These are phyloP conservation scores for Nicotiana obtusifolia DNA, from an alignment of 257 asterid species.

Conservation along the genomic window DNA sequence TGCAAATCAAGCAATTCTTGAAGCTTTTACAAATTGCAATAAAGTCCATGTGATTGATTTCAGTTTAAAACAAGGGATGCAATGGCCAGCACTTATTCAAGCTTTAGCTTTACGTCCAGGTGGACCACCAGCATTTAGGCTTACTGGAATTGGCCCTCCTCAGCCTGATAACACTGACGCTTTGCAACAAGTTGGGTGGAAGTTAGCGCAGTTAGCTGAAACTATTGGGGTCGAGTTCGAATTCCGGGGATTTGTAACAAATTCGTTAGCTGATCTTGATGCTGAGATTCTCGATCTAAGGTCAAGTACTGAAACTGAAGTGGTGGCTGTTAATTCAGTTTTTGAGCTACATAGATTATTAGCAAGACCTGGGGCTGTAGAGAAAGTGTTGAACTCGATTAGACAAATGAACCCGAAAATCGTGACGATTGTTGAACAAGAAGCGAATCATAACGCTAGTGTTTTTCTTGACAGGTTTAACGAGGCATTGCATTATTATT, in stretches of 20 bases:
- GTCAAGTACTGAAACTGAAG: constrained; percentile 34
- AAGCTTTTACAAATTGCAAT: constrained; percentile 49
- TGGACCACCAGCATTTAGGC: constrained; percentile 64
- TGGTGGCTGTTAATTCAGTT: constrained; percentile 76
- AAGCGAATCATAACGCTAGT: constrained; percentile 64
- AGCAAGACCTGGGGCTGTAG: constrained; percentile 43
- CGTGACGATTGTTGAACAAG: constrained; percentile 75
- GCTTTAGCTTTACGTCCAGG: constrained; percentile 65
- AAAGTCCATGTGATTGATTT: constrained; percentile 71
- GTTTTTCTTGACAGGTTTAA: constrained; percentile 67
- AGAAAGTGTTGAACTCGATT: constrained; percentile 51
- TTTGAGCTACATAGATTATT: constrained; percentile 72
- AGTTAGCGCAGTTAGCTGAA: constrained; percentile 65
- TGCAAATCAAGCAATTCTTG: constrained; percentile 75
- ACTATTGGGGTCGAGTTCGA: constrained; percentile 65
- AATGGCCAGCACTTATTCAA: constrained; percentile 82
- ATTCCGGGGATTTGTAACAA: constrained; percentile 64
- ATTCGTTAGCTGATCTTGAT: constrained; percentile 68
- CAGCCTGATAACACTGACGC: constrained; percentile 69
- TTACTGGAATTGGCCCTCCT: constrained; percentile 77
- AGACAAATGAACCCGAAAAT: constrained; percentile 54
- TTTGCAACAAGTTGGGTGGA: constrained; percentile 79
- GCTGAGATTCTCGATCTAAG: constrained; percentile 41
- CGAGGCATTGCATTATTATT: constrained; percentile 78
- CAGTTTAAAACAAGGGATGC: constrained; percentile 75